Percentiles rank a stretch among this genome's conserved stretches.
phyloP scores from a whole-genome alignment of 495 filamentous ascomycete genomes.

The Cryomyces minteri region DNA sequence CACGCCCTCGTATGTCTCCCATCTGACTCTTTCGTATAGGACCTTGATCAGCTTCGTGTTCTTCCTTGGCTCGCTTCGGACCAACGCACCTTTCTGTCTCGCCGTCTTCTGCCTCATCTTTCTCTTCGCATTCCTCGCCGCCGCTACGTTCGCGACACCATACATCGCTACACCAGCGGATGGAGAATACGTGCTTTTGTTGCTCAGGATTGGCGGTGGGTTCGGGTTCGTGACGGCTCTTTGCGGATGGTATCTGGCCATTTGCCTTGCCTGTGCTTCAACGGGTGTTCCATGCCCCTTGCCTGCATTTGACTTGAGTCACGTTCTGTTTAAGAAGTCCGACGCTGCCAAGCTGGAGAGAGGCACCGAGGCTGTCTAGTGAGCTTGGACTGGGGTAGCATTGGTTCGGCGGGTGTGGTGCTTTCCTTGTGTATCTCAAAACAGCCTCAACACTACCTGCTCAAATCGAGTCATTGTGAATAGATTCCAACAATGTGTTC shows the following conservation, averaged over 20 bases:
- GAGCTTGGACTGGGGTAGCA: too few relatives aligned
- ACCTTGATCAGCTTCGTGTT: conserved; percentile 9
- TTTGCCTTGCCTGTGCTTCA: conserved; percentile 4
- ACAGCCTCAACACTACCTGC: too few relatives aligned
- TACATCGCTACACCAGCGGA: conserved; percentile 1
- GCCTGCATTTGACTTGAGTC: conserved; percentile 6
- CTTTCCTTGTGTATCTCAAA: too few relatives aligned
- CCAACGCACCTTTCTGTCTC: conserved; percentile 8
- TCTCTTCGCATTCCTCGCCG: conserved; percentile 12
- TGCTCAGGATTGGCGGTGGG: conserved; percentile 8
- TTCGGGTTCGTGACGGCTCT: conserved; percentile 9
- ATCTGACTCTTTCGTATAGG: background rate
- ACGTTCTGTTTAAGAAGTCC: conserved; percentile 1
- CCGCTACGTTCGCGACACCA: conserved; percentile 6
- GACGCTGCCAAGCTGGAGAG: background rate
- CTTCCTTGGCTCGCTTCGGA: conserved; percentile 6
- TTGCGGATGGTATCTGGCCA: conserved; percentile 8
- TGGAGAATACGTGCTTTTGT: conserved; percentile 1
- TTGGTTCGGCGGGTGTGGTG: too few relatives aligned
- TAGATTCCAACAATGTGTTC: too few relatives aligned
- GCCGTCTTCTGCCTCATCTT: conserved; percentile 10
- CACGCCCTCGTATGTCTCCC: background rate
- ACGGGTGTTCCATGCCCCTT: conserved; percentile 4
- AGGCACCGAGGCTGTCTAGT: too few relatives aligned
- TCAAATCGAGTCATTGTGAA: too few relatives aligned